Conservation (phyloP, 2,329 filamentous ascomycete genomes). For the Microdochium trichocladiopsis region DNA sequence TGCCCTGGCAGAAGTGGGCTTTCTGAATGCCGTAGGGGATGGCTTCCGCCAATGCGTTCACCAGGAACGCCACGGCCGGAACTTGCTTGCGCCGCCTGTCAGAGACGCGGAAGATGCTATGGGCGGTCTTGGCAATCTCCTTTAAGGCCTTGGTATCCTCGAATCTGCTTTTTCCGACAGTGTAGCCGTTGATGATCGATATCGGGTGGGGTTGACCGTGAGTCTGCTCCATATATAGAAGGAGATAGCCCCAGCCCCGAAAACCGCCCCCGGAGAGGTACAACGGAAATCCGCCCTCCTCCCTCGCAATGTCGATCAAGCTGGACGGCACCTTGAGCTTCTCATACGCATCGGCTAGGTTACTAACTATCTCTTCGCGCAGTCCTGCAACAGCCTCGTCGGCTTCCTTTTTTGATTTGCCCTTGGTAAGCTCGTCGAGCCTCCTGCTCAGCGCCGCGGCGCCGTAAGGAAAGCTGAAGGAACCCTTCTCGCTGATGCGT, state of each 20-base stretch:
- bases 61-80: conserved; percentile 59
- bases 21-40: conserved; percentile 51
- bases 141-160: conserved; percentile 31
- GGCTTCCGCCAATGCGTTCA: conserved; percentile 54
- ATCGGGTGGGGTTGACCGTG: conserved; percentile 57
- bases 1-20: conserved; percentile 65
- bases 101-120: conserved; percentile 53
- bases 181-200: conserved; percentile 65
- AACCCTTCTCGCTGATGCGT: conserved; percentile 42
- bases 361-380: conserved; percentile 40
- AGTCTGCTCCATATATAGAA: conserved; percentile 51
- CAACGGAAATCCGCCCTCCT: conserved; percentile 44
- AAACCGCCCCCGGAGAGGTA: conserved; percentile 68
- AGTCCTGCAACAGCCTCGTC: conserved; percentile 35
- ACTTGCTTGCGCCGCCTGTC: conserved; percentile 58
- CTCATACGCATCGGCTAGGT: conserved; percentile 43
- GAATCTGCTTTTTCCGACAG: conserved; percentile 40
- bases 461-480: conserved; percentile 63
- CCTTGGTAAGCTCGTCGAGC: conserved; percentile 35
- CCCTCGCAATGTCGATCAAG: conserved; percentile 33
- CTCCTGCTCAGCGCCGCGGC: conserved; percentile 57
- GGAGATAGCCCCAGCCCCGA: conserved; percentile 63
- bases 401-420: conserved; percentile 27
- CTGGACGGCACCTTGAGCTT: conserved; percentile 45
- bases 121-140: conserved; percentile 21